Evolutionary conservation across 768 basidiomycete genomes (phyloP), one percentile per base, ranked within the genome.

Genomic region (Pulveroboletus sp.): DNA sequence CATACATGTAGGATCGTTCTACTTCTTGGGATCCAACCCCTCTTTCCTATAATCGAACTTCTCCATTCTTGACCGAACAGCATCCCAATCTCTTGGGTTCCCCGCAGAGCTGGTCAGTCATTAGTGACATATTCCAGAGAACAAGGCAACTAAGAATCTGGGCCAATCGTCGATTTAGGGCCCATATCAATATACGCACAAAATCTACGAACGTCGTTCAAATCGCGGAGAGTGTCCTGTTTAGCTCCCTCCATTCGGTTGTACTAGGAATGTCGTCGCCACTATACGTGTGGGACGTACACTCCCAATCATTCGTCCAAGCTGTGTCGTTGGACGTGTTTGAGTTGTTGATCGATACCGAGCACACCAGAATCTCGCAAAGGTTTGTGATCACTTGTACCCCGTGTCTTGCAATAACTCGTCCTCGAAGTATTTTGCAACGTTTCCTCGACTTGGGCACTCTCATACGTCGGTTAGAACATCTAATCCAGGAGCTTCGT

Each of bases 51-150:
- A 62, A 72, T 9, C 63, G 68, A 15, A 67, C 71, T 0, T 76
- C 81, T 0, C 72, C 83, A 0, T 85, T 89, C 58, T 66, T 91
- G 21, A 85, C 87, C 5, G 86, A 89, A 62, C 86, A 89, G 62
- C 70, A 77, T 47, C 60, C 65, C 36, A 55, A 70, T 9, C 64
- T 80, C 6, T 81, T 79, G 50, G 74, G 79, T 6, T 75, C 81
- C 8, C 77, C 80, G n/a, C 74, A 78, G 62, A 72, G 83, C 51
- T 70, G 78, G 87, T 88, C 57, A 68, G 82, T 48, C 42, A 15
- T 36, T 49, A 32, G 32, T 40, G 14, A 38, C 39, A 38, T 28
- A 7, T 43, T 43, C 24, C 14, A 21, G 14, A 54, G 28, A 27
- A 10, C 39, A 24, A 48, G 38, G 17, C 26, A 30, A 18, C 17